Percentiles rank a stretch among this genome's conserved stretches.
Evolutionary conservation across 2,329 filamentous ascomycete genomes (phyloP).

Genomic region (Periglandula ipomoeae): DNA sequence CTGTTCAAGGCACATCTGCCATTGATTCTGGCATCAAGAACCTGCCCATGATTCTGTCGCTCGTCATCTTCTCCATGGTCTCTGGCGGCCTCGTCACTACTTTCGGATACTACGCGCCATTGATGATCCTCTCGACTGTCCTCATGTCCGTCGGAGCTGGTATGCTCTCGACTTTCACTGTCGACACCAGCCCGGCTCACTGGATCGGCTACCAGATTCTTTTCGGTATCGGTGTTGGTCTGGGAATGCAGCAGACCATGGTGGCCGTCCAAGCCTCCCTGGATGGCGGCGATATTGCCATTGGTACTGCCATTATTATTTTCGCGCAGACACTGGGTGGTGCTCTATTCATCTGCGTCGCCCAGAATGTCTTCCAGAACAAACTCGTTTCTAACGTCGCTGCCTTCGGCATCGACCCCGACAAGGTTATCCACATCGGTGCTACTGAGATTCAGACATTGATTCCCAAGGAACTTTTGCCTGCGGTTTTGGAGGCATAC

Average conservation of each 20-base stretch:
- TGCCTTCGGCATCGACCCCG: conserved; percentile 3
- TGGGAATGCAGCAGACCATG: conserved; percentile 34
- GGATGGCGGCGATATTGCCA: conserved; percentile 31
- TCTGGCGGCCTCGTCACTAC: conserved; percentile 18
- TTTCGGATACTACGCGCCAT: conserved; percentile 33
- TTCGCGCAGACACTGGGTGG: conserved; percentile 35
- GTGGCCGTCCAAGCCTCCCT: conserved; percentile 38
- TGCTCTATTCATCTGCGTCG: conserved; percentile 41
- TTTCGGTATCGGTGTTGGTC: conserved; percentile 32
- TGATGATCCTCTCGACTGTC: conserved; percentile 25
- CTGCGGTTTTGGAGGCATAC: conserved; percentile 5
- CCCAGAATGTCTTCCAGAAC: conserved; percentile 41
- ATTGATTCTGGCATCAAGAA: conserved; percentile 20
- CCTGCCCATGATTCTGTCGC: conserved; percentile 20
- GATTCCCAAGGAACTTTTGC: conserved; percentile 5
- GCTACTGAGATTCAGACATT: conserved; percentile 6
- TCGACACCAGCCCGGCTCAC: conserved; percentile 11
- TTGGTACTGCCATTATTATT: conserved; percentile 36
- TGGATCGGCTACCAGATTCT: conserved; percentile 28
- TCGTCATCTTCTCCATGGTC: conserved; percentile 18
- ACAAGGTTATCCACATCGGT: conserved; percentile 1
- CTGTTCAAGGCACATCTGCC: conserved; percentile 26
- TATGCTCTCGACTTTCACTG: conserved; percentile 29
- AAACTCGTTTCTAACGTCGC: conserved; percentile 21
- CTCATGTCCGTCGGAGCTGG: conserved; percentile 27